These are phyloP conservation scores for Paxillus rubicundulus DNA, from an alignment of 768 basidiomycete species.

Conservation along the genomic window DNA sequence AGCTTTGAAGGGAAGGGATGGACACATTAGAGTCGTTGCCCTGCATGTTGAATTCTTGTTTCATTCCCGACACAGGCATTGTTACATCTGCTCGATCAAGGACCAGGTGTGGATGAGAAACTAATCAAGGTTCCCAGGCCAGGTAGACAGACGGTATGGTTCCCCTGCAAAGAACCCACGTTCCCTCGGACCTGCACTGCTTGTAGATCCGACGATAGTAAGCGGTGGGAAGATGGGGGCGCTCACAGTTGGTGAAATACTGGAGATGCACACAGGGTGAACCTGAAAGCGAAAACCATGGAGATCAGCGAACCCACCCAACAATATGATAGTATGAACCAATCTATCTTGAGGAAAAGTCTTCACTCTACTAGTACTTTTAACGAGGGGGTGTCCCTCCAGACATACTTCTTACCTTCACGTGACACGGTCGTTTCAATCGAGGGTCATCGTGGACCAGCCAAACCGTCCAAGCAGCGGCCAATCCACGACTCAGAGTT, in stretches of 20 bases:
- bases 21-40: conserved; percentile 62
- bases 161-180: no score
- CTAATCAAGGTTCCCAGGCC: neutral
- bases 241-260: conserved; percentile 68
- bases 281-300: conserved; percentile 5
- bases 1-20: neutral
- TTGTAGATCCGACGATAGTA: neutral
- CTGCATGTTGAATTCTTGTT: conserved; percentile 63
- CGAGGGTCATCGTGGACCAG: no score
- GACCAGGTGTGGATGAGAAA: conserved; percentile 43
- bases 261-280: conserved; percentile 21
- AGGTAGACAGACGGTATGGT: neutral
- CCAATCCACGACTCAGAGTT: no score
- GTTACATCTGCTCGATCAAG: conserved; percentile 65
- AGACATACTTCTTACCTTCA: no score
- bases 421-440: no score
- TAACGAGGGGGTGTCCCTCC: conserved; percentile 38
- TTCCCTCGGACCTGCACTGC: neutral
- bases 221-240: neutral
- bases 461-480: no score
- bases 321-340: conserved; percentile 68
- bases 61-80: conserved; percentile 84
- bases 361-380: conserved; percentile 47
- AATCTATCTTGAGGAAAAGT: conserved; percentile 60
- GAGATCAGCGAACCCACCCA: conserved; percentile 43